Conservation (phyloP, 2,329 filamentous ascomycete genomes). For the Penicillium sp. region DNA sequence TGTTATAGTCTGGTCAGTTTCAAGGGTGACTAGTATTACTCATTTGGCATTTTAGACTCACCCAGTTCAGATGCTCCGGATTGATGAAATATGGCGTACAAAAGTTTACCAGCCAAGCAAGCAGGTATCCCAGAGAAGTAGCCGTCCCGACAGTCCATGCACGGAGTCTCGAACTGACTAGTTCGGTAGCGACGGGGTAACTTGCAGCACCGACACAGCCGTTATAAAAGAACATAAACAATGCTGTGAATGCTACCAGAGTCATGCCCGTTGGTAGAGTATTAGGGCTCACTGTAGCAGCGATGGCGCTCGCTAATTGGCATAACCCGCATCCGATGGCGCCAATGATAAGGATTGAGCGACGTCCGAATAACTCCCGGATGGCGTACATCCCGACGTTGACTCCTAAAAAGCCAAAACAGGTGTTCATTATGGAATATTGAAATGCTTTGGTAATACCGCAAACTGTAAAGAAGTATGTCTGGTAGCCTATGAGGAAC, state of each 20-base stretch:
- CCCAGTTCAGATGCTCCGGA: constrained; percentile 37
- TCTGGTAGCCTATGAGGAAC: constrained; percentile 54
- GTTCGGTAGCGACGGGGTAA: constrained; percentile 31
- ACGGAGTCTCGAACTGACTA: constrained; percentile 31
- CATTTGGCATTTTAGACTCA: constrained; percentile 6
- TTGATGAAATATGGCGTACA: constrained; percentile 44
- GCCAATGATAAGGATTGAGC: constrained; percentile 51
- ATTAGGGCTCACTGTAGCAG: constrained; percentile 24
- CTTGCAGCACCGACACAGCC: constrained; percentile 34
- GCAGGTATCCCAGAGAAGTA: constrained; percentile 36
- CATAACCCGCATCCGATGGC: constrained; percentile 46
- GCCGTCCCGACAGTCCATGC: constrained; percentile 38
- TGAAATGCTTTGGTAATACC: constrained; percentile 50
- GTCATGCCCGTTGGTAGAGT: constrained; percentile 23
- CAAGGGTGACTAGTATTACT: neutral
- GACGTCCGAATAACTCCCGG: constrained; percentile 49
- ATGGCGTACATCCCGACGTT: constrained; percentile 53
- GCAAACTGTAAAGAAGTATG: constrained; percentile 51
- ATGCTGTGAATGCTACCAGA: constrained; percentile 35
- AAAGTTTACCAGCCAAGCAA: constrained; percentile 38
- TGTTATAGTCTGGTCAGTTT: neutral
- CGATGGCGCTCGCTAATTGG: constrained; percentile 49
- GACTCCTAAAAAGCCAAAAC: constrained; percentile 51
- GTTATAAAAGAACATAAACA: constrained; percentile 40
- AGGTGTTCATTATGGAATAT: constrained; percentile 53